Base-by-base conservation (phyloP, 768 basidiomycete species). In the Trametes meyenii region DNA sequence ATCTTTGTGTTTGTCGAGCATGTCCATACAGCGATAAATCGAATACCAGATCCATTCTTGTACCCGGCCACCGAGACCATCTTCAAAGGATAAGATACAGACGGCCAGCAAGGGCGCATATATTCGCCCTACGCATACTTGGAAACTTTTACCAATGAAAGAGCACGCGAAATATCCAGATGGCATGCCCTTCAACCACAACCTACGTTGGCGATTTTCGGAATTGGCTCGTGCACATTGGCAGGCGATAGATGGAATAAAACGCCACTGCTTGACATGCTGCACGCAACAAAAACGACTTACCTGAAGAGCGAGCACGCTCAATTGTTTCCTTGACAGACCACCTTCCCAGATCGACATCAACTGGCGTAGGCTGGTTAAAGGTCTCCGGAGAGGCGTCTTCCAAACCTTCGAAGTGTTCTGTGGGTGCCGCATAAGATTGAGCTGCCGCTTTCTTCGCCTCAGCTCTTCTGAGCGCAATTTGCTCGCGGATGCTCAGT, bases 391-490 rank as follows among this genome's bases (percentile, higher is more conserved):
- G 82, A 11, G 79, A 67, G 14, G 79, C 78, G 62, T 88, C 83
- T 65, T 85, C 85, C 40, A 86, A 66, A 19, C 71, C 73, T 12
- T 73, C 75, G 19, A 83, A 74, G 52, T 71, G 72, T 4, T 58
- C 66, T 14, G 65, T 54, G 1, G 36, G 17, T 3, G 45, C 38
- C 0, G 66, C 65, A n/a, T 57, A 29, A 38, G 51, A 77, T 73
- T 55, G 56, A 49, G 62, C 40, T 7, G 64, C 55, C 2, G 79
- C 76, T 68, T 90, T 92, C 76, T 87, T 91, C 0, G 86, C 89
- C 69, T 92, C 88, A 0, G 91, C 90, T 44, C 91, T 80, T 63
- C 84, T 90, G 46, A 90, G 76, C 2, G 91, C 91, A 69, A 94
- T 92, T 14, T 86, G 88, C 63, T 92, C 92, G 66, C 86, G 86